Percentiles rank a stretch among this genome's conserved stretches.
Conservation (phyloP, 2,329 filamentous ascomycete genomes). For the Monilinia aucupariae region DNA sequence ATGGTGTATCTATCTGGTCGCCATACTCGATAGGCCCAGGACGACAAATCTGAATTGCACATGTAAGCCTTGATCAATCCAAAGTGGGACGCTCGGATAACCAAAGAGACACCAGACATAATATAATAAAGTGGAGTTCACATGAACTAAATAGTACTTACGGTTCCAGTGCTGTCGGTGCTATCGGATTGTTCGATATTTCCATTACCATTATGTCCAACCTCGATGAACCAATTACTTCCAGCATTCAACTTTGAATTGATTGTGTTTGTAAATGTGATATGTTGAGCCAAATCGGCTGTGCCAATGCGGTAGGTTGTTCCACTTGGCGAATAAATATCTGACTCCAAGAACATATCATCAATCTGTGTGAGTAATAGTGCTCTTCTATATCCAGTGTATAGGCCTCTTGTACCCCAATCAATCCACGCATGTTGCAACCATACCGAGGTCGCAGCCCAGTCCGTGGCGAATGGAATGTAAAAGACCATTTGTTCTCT, state of each 20-base stretch:
- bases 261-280: conserved; percentile 40
- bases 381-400: conserved; percentile 30
- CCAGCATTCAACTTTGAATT: conserved; percentile 46
- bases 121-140: neutral
- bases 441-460: conserved; percentile 47
- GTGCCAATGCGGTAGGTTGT: conserved; percentile 45
- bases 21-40: conserved; percentile 41
- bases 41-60: conserved; percentile 17
- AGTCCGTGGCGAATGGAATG: conserved; percentile 41
- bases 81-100: neutral
- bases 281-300: conserved; percentile 44
- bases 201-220: conserved; percentile 53
- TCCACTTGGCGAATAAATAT: conserved; percentile 43
- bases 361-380: conserved; percentile 41
- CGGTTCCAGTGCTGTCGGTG: conserved; percentile 36
- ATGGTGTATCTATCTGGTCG: conserved; percentile 41
- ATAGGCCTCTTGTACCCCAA: conserved; percentile 55
- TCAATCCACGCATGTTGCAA: conserved; percentile 57
- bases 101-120: neutral
- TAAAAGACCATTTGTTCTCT: conserved; percentile 60
- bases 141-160: neutral
- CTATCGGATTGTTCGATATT: conserved; percentile 40
- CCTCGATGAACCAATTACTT: conserved; percentile 48
- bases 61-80: neutral
- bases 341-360: conserved; percentile 53